Evolutionary conservation across 2,329 filamentous ascomycete species (phyloP), one percentile per base, ranked within the genome.

Genomic region (Tolypocladium sp.): DNA sequence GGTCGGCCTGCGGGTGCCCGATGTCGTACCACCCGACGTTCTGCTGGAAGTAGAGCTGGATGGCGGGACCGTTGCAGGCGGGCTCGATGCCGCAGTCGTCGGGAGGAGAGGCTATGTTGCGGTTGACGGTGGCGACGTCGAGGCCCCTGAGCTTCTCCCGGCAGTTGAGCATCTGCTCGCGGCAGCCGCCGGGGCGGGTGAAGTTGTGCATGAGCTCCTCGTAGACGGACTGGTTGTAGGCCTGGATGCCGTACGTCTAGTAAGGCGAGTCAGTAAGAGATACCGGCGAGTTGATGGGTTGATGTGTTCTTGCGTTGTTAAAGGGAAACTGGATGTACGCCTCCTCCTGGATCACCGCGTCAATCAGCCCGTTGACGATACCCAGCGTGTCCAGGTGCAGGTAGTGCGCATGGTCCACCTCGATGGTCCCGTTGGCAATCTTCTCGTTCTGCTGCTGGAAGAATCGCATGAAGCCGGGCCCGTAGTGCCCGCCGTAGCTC

Each of bases 401-500:
- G 2, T 77, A 71, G 4, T 84, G 81, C 58, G 79, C 81, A 13
- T 71, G 66, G 37, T 82, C 78, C 38, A 65, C 65, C 8, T 62
- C 63, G 27, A 69, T 64, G 2, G 63, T 68, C 15, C 70, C 69
- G 46, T 69, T 65, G 1, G 59, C 57, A 51, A 73, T 70, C 61
- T 75, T 77, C n/a, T 75, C 70, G 62, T 91, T 91, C 70, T 90
- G 85, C 59, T 82, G 69, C 67, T 87, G 79, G 73, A 80, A 82
- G 60, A 79, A 73, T 2, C 74, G 73, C 20, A 83, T 81, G 65
- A 89, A 87, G 0, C 80, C 79, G 0, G 86, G 86, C 0, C 85
- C 88, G 65, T 89, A 91, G 61, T 85, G 83, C 7, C 88, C 88
- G 37, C 86, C 83, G 70, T 90, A 87, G 68, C 83, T 87, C 71